Percentiles rank a stretch among this genome's conserved stretches.
Evolutionary conservation across 768 basidiomycete genomes (phyloP).

Genomic region (Phylloporus arenicola): DNA sequence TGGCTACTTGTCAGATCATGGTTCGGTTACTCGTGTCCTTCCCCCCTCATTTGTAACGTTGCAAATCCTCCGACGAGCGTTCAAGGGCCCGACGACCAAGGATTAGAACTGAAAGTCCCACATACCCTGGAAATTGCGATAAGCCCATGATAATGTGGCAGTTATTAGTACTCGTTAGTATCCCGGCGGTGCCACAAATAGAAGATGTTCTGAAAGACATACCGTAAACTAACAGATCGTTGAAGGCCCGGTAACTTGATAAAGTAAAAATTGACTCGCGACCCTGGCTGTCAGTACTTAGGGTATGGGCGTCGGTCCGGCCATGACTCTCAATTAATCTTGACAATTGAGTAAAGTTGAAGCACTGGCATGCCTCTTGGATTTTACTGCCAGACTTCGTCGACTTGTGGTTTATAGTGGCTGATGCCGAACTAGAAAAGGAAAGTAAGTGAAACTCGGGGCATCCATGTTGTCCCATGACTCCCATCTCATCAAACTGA

Average conservation of each 20-base stretch:
- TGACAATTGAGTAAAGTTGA: background rate
- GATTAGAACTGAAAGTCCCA: background rate
- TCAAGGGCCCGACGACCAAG: background rate
- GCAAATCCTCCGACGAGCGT: background rate
- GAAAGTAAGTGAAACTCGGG: no score
- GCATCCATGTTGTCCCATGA: background rate
- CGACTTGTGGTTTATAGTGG: no score
- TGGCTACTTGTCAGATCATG: background rate
- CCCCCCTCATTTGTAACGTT: background rate
- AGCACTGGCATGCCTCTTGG: no score
- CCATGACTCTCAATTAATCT: background rate
- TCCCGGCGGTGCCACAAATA: background rate
- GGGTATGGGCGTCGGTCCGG: no score
- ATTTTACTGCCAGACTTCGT: no score
- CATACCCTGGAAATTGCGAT: background rate
- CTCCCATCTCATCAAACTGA: conserved; percentile 50
- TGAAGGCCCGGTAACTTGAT: background rate
- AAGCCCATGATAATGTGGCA: background rate
- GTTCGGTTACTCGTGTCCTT: background rate
- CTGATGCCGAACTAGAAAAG: no score
- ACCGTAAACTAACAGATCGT: background rate
- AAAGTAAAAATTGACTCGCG: background rate
- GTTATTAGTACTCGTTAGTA: background rate
- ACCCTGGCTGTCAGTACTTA: background rate
- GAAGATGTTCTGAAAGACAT: background rate